These are phyloP conservation scores for Thermothelomyces thermophilus DNA, from an alignment of 2,329 filamentous ascomycete genomes.

Conservation along the genomic window DNA sequence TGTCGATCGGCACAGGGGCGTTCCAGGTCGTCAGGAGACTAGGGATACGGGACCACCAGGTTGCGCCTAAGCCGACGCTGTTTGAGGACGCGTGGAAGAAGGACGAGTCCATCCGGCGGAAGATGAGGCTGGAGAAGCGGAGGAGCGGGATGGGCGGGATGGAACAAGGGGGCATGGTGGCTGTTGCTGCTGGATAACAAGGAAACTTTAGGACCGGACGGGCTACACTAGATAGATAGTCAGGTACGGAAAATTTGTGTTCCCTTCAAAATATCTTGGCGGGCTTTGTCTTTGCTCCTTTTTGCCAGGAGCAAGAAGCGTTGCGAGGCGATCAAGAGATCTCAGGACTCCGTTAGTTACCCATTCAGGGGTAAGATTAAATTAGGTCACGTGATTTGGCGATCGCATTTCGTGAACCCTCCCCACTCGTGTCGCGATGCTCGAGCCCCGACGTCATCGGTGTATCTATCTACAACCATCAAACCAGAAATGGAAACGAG, in stretches of 20 bases:
- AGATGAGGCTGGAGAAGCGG: constrained; percentile 17
- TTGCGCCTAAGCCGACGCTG: constrained; percentile 52
- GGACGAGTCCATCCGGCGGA: constrained; percentile 24
- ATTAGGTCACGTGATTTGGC: constrained; percentile 22
- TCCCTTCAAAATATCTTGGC: background rate
- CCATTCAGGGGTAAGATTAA: too few species aligned
- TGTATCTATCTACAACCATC: too few species aligned
- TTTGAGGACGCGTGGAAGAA: constrained; percentile 64
- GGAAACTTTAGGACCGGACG: background rate
- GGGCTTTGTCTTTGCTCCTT: background rate
- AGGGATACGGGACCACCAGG: constrained; percentile 55
- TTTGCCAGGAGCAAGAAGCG: background rate
- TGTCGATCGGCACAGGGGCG: constrained; percentile 82
- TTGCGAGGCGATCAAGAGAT: too few species aligned
- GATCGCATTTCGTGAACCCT: constrained; percentile 1
- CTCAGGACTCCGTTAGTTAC: too few species aligned
- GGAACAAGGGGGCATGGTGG: constrained; percentile 8
- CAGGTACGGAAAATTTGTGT: background rate
- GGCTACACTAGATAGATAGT: background rate
- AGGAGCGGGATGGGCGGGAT: constrained; percentile 8
- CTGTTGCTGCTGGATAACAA: background rate
- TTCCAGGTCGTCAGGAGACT: constrained; percentile 82
- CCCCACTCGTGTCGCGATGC: background rate
- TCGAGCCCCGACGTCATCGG: constrained; percentile 12
- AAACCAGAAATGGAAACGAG: background rate